These are phyloP conservation scores for Pseudomicrostroma phylloplanum DNA, from an alignment of 1,284 basidiomycete species.

Conservation along the genomic window DNA sequence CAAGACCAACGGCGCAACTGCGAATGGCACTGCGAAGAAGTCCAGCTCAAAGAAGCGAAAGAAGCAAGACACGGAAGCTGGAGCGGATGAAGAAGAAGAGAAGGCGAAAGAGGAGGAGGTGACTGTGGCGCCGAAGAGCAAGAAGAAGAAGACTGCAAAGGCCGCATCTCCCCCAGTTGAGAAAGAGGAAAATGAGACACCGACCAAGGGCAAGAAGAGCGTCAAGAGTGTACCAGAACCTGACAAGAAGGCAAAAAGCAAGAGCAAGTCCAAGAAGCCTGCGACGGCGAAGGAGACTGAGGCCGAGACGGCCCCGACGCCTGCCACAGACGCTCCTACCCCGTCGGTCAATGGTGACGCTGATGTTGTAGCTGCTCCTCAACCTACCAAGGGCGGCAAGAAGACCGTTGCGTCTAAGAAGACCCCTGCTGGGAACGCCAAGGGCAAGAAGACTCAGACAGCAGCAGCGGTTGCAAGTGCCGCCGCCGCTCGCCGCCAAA, in stretches of 20 bases:
- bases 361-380: neutral
- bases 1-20: neutral
- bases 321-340: slow-evolving; percentile 1
- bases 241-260: slow-evolving; percentile 1
- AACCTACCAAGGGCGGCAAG: neutral
- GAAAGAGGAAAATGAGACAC: neutral
- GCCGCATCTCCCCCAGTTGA: neutral
- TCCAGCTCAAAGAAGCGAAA: neutral
- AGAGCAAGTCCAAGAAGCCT: neutral
- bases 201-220: neutral
- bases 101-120: neutral
- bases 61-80: neutral
- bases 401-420: neutral
- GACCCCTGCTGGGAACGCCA: neutral
- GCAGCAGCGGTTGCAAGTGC: slow-evolving; percentile 3
- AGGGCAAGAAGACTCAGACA: slow-evolving; percentile 1
- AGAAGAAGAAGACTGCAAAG: slow-evolving; percentile 5
- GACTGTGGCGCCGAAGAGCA: neutral
- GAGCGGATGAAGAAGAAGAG: neutral
- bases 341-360: neutral
- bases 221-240: neutral
- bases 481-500: slow-evolving; percentile 1
- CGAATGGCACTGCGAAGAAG: slow-evolving; percentile 1
- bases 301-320: slow-evolving; percentile 4
- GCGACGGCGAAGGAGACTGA: neutral